Conservation (phyloP, 2,329 filamentous ascomycete species). For the Phaeoacremonium minimum region DNA sequence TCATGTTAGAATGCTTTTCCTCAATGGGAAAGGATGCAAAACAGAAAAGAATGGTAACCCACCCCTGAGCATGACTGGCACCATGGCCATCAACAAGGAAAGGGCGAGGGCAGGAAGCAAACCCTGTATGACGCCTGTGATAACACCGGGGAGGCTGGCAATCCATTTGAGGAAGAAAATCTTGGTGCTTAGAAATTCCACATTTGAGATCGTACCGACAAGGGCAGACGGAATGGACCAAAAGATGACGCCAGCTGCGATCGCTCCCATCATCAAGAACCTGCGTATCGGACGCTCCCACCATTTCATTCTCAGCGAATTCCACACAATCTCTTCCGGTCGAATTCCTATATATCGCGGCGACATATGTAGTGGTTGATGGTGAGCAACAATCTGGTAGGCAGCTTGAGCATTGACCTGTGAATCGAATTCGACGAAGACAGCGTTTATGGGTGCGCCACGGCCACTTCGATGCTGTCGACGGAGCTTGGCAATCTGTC, state of each 20-base stretch:
- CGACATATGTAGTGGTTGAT: conserved; percentile 77
- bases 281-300: conserved; percentile 71
- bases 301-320: conserved; percentile 65
- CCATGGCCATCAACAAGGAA: conserved; percentile 75
- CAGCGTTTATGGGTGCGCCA: conserved; percentile 60
- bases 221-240: conserved; percentile 75
- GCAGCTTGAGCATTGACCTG: conserved; percentile 82
- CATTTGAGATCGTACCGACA: conserved; percentile 81
- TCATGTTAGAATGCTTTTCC: conserved; percentile 10
- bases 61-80: conserved; percentile 74
- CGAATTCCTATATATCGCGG: conserved; percentile 79
- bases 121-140: conserved; percentile 78
- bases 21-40: too few species aligned
- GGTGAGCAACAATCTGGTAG: conserved; percentile 77
- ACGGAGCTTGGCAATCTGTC: conserved; percentile 37
- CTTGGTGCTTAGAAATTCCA: conserved; percentile 61
- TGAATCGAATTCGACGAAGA: conserved; percentile 89
- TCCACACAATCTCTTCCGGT: conserved; percentile 83
- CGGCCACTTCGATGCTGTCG: conserved; percentile 60
- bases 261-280: conserved; percentile 58
- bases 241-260: conserved; percentile 75
- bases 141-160: conserved; percentile 57
- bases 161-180: conserved; percentile 74
- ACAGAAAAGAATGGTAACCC: conserved; percentile 21
- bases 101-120: conserved; percentile 76